phyloP scores from a whole-genome alignment of 2,329 filamentous ascomycete species.

The Penicillium griseofulvum region DNA sequence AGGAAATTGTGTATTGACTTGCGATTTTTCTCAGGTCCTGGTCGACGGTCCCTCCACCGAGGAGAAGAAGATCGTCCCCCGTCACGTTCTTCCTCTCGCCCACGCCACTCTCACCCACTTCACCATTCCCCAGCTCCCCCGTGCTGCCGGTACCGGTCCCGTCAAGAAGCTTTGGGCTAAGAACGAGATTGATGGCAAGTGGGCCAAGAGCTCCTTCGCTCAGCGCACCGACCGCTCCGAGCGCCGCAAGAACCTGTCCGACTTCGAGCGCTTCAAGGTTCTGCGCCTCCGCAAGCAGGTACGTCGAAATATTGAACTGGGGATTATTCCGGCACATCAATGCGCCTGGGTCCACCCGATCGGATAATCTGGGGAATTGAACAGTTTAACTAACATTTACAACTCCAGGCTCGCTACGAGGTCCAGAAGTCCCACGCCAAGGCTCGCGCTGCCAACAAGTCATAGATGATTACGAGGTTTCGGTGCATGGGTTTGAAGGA shows the following conservation, averaged over 20 bases:
- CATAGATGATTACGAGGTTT: constrained; percentile 40
- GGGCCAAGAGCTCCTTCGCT: constrained; percentile 86
- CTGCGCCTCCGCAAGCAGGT: constrained; percentile 99
- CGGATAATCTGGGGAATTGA: neutral
- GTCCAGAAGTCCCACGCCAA: constrained; percentile 95
- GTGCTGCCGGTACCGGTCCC: constrained; percentile 75
- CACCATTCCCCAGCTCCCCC: constrained; percentile 80
- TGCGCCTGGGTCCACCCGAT: constrained; percentile 1
- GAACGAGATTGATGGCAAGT: constrained; percentile 87
- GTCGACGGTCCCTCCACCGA: constrained; percentile 90
- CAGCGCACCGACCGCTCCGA: constrained; percentile 86
- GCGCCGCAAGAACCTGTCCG: constrained; percentile 86
- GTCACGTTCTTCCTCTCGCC: constrained; percentile 80
- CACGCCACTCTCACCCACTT: constrained; percentile 86
- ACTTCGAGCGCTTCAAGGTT: constrained; percentile 99
- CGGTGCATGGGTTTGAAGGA: constrained; percentile 45
- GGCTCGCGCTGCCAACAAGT: constrained; percentile 78
- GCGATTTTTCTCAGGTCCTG: constrained; percentile 66
- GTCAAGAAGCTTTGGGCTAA: constrained; percentile 90
- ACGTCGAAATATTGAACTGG: constrained; percentile 35
- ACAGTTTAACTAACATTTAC: constrained; percentile 14
- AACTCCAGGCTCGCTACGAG: constrained; percentile 74
- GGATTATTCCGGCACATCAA: neutral
- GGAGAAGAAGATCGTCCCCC: constrained; percentile 74
- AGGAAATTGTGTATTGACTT: constrained; percentile 20